Conservation (phyloP, 495 filamentous ascomycete genomes). For the Podospora appendiculata region DNA sequence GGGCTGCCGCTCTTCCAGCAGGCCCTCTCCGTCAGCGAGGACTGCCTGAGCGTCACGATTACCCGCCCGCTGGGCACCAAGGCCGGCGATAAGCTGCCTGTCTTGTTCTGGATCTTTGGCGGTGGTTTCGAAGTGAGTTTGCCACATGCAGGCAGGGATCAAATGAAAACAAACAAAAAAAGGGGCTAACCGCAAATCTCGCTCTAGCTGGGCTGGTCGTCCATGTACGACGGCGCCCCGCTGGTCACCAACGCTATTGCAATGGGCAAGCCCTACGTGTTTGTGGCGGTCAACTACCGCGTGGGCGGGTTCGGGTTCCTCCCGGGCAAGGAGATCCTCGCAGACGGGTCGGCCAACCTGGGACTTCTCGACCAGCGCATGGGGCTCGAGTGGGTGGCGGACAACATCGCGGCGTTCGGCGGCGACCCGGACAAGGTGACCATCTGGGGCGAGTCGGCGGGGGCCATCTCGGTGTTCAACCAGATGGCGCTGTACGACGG, state of each 20-base stretch:
- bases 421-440: constrained; percentile 60
- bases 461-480: constrained; percentile 62
- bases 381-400: constrained; percentile 55
- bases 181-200: background rate
- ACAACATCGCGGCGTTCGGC: constrained; percentile 61
- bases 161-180: background rate
- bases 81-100: constrained; percentile 50
- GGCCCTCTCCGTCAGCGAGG: constrained; percentile 45
- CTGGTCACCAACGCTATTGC: constrained; percentile 45
- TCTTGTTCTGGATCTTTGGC: constrained; percentile 69
- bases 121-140: constrained; percentile 54
- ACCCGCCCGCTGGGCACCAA: constrained; percentile 52
- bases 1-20: constrained; percentile 52
- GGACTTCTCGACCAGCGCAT: constrained; percentile 61
- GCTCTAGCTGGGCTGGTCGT: constrained; percentile 36
- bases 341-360: constrained; percentile 54
- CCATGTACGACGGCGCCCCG: constrained; percentile 49
- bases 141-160: too few relatives aligned
- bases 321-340: constrained; percentile 53
- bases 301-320: constrained; percentile 55
- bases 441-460: constrained; percentile 69
- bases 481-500: constrained; percentile 65
- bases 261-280: constrained; percentile 53
- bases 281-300: constrained; percentile 58
- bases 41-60: constrained; percentile 61